Evolutionary conservation across 2,329 filamentous ascomycete genomes (phyloP).

Genomic region (Aspergillus sp.): DNA sequence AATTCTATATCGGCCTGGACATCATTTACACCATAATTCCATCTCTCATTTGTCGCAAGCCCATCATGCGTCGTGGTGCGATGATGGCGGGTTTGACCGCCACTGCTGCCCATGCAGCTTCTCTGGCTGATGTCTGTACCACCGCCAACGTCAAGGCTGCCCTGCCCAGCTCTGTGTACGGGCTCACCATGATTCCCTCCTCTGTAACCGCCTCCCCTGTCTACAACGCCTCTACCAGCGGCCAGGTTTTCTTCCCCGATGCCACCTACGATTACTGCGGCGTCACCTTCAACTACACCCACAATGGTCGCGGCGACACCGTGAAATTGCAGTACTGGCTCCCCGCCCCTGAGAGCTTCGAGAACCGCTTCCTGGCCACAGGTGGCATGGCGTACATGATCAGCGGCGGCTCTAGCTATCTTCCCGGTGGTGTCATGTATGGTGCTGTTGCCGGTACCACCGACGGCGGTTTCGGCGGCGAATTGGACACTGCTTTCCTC

Average conservation of each 20-base stretch:
- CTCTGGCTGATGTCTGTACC: conserved; percentile 47
- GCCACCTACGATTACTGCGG: conserved; percentile 42
- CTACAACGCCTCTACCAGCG: conserved; percentile 11
- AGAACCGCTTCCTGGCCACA: conserved; percentile 50
- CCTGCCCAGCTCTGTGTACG: conserved; percentile 46
- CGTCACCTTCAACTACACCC: conserved; percentile 46
- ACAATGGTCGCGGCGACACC: conserved; percentile 43
- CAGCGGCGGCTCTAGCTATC: conserved; percentile 40
- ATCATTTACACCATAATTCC: too few species aligned
- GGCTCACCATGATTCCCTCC: conserved; percentile 46
- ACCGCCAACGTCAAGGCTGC: conserved; percentile 46
- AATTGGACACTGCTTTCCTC: conserved; percentile 36
- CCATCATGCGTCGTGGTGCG: too few species aligned
- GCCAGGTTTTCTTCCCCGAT: conserved; percentile 27
- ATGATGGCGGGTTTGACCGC: conserved; percentile 10
- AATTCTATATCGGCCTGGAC: too few species aligned
- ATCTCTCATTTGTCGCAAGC: too few species aligned
- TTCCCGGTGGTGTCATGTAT: conserved; percentile 46
- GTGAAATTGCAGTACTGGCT: conserved; percentile 42
- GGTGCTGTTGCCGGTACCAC: conserved; percentile 47
- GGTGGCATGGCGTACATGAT: conserved; percentile 33
- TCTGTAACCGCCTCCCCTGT: conserved; percentile 44
- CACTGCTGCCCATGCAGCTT: conserved; percentile 11
- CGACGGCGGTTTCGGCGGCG: conserved; percentile 47
- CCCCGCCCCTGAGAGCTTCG: conserved; percentile 40